phyloP scores from a whole-genome alignment of 2,329 filamentous ascomycete genomes.

The Botrytis fragariae region DNA sequence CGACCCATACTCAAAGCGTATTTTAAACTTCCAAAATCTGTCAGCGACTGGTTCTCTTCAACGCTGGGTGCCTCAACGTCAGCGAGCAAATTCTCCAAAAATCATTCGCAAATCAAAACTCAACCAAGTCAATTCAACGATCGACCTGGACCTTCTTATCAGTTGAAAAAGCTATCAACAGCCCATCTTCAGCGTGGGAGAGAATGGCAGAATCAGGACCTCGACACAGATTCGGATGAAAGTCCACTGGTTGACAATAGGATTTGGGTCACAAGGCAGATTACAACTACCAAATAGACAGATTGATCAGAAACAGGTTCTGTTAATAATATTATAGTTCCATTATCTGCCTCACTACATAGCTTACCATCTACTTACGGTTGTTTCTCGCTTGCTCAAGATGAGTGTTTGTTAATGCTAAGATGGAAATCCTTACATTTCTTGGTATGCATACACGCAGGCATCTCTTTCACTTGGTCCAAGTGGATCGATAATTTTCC shows the following conservation, averaged over 20 bases:
- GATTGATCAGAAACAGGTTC: not conserved
- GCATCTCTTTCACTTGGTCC: not conserved
- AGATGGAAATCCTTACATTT: not conserved
- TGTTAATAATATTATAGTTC: not conserved
- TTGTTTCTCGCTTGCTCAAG: not conserved
- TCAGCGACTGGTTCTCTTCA: constrained; percentile 9
- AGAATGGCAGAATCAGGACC: not conserved
- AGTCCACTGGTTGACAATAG: not conserved
- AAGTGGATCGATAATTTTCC: not conserved
- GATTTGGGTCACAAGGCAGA: constrained; percentile 7
- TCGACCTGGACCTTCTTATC: not conserved
- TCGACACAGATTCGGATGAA: not conserved
- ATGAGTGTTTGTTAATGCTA: not conserved
- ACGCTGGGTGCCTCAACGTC: too few species aligned
- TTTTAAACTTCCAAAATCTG: constrained; percentile 7
- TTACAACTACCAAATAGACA: not conserved
- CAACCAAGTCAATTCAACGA: not conserved
- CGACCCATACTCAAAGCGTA: constrained; percentile 7
- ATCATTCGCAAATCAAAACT: not conserved
- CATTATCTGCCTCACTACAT: not conserved
- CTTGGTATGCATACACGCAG: not conserved
- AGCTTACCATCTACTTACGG: not conserved
- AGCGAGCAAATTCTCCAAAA: not conserved
- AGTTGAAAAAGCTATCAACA: not conserved
- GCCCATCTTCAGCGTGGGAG: not conserved